A percentile compares a stretch with the other conserved stretches of the same genome.
Conservation (phyloP, 441 rosid genomes). For the Adansonia rubrostipa region DNA sequence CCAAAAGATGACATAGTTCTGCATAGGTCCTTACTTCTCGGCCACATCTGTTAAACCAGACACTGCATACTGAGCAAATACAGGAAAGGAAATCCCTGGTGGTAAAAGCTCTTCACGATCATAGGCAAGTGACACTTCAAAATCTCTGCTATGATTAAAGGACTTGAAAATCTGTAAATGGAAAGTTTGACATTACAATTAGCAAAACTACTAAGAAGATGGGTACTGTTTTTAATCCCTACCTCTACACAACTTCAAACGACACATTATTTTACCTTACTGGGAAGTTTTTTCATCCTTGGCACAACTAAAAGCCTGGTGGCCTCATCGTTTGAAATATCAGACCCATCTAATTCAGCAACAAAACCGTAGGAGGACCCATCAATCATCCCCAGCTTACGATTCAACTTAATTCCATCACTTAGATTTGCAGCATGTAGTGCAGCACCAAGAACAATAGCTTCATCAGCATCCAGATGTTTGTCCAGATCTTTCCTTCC, state of each 20-base stretch:
- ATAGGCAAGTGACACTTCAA: conserved; percentile 85
- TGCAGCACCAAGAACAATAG: conserved; percentile 88
- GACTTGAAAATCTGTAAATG: conserved; percentile 85
- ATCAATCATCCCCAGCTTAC: conserved; percentile 92
- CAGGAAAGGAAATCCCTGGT: conserved; percentile 63
- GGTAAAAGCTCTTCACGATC: conserved; percentile 78
- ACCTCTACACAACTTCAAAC: conserved; percentile 14
- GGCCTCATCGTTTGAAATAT: conserved; percentile 64
- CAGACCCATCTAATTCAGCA: conserved; percentile 80
- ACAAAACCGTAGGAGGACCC: conserved; percentile 86
- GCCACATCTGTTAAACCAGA: conserved; percentile 75
- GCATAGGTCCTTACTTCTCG: conserved; percentile 72
- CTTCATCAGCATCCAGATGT: conserved; percentile 99
- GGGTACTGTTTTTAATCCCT: background rate
- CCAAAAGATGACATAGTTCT: background rate
- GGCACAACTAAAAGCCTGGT: conserved; percentile 77
- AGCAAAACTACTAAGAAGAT: conserved; percentile 30
- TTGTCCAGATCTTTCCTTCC: conserved; percentile 89
- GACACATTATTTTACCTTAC: conserved; percentile 63
- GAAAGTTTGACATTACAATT: conserved; percentile 27
- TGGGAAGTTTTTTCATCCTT: conserved; percentile 92
- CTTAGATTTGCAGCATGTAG: conserved; percentile 95
- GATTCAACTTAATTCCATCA: conserved; percentile 94
- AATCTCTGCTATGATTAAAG: conserved; percentile 74
- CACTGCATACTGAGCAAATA: conserved; percentile 85